Percentiles rank a stretch among this genome's conserved stretches.
phyloP scores from a whole-genome alignment of 78 protist species.

The Planoprotostelium fungivorum region DNA sequence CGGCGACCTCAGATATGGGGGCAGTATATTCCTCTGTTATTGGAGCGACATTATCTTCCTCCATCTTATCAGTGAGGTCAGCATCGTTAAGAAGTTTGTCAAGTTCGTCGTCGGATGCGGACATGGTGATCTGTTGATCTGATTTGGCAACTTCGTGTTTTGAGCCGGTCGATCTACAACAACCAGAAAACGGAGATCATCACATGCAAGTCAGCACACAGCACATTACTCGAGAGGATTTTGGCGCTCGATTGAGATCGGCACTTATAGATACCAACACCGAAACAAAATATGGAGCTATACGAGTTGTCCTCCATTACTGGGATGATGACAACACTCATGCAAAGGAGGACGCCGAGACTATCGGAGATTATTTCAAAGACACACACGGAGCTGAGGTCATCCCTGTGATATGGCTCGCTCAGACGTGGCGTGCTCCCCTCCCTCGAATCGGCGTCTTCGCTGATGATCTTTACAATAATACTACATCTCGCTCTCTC shows the following conservation, averaged over 20 bases:
- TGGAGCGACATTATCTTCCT: constrained; percentile 1
- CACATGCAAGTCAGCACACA: neutral
- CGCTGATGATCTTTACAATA: constrained; percentile 1
- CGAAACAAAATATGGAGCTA: constrained; percentile 1
- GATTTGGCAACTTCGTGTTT: neutral
- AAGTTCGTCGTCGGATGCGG: neutral
- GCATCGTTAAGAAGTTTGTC: constrained; percentile 1
- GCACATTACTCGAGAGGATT: constrained; percentile 1
- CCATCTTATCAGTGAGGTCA: constrained; percentile 1
- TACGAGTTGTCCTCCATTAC: constrained; percentile 1
- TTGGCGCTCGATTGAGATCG: constrained; percentile 2
- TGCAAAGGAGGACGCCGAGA: constrained; percentile 2
- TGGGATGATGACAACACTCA: constrained; percentile 1
- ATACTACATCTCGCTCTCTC: constrained; percentile 1
- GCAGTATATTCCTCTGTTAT: constrained; percentile 1
- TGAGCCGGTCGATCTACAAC: neutral
- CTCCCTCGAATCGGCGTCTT: constrained; percentile 2
- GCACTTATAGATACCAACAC: constrained; percentile 1
- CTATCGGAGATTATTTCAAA: neutral
- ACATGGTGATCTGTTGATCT: constrained; percentile 1
- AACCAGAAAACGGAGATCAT: constrained; percentile 1
- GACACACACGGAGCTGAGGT: constrained; percentile 2
- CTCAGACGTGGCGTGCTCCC: constrained; percentile 3
- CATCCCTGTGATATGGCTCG: constrained; percentile 2
- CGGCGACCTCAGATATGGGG: constrained; percentile 2